These are phyloP conservation scores for Dactylella cylindrospora DNA, from an alignment of 2,329 filamentous ascomycete genomes.

Conservation along the genomic window DNA sequence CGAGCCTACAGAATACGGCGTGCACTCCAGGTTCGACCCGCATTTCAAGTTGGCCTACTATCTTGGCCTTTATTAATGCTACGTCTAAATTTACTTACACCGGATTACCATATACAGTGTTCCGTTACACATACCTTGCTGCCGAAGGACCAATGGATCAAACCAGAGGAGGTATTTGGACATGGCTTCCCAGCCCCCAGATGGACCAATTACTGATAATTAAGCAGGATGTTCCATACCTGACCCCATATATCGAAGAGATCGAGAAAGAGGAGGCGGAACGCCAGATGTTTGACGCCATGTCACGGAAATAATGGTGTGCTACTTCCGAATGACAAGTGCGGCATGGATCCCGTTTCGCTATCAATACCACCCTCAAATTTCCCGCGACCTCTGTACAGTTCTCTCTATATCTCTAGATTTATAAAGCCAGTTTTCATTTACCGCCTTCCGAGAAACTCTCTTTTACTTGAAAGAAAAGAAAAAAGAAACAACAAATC, in stretches of 20 bases:
- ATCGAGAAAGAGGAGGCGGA: conserved; percentile 69
- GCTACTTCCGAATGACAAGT: no score
- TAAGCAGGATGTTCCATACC: conserved; percentile 65
- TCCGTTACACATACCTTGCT: conserved; percentile 67
- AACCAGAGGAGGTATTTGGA: conserved; percentile 62
- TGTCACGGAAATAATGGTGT: conserved; percentile 53
- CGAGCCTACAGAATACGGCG: conserved; percentile 95
- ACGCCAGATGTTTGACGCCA: conserved; percentile 67
- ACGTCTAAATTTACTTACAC: not conserved
- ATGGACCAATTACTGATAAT: conserved; percentile 39
- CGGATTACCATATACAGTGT: conserved; percentile 58
- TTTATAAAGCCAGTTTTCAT: no score
- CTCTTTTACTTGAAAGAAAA: no score
- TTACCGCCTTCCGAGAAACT: no score
- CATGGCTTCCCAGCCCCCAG: not conserved
- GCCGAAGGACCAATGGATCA: conserved; percentile 67
- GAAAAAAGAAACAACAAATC: no score
- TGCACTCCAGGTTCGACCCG: conserved; percentile 73
- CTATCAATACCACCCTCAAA: not conserved
- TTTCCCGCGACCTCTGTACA: no score
- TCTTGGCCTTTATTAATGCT: conserved; percentile 42
- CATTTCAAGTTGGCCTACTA: not conserved
- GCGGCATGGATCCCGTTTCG: not conserved
- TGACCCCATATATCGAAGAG: conserved; percentile 67
- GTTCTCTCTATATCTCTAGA: no score